Conservation (phyloP, 2,329 filamentous ascomycete species). For the Capronia epimyces region DNA sequence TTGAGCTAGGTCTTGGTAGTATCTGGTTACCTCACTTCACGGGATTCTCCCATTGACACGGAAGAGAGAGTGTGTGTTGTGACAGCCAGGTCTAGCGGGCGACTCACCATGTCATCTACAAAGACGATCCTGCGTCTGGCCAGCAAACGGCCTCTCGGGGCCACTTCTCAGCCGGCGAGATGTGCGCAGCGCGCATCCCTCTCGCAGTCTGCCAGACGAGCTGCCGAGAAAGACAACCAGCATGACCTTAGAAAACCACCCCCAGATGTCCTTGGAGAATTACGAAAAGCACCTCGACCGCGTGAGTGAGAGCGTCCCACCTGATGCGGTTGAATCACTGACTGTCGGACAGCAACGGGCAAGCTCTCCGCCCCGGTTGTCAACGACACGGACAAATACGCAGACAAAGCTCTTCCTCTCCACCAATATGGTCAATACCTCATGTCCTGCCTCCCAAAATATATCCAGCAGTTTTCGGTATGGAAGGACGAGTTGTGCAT, state of each 20-base stretch:
- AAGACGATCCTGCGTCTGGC: conserved; percentile 43
- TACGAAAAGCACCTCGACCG: conserved; percentile 56
- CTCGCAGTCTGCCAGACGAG: conserved; percentile 31
- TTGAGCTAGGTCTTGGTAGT: background rate
- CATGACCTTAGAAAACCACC: conserved; percentile 34
- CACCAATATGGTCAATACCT: conserved; percentile 96
- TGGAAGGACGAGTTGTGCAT: conserved; percentile 99
- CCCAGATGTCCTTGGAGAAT: conserved; percentile 59
- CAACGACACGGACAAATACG: conserved; percentile 90
- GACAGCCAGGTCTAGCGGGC: background rate
- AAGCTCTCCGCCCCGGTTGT: conserved; percentile 71
- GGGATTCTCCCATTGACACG: background rate
- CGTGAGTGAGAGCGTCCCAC: conserved; percentile 36
- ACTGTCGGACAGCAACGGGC: conserved; percentile 42
- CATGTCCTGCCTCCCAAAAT: conserved; percentile 94
- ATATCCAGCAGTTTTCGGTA: conserved; percentile 97
- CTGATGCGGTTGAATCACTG: conserved; percentile 12
- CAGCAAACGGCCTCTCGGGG: conserved; percentile 37
- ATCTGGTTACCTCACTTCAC: background rate
- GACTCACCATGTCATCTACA: conserved; percentile 39
- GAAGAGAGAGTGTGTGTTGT: background rate
- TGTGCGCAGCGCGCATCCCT: conserved; percentile 28
- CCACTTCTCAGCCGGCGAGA: conserved; percentile 34
- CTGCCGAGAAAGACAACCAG: conserved; percentile 14
- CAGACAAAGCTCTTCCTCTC: conserved; percentile 76